These are phyloP conservation scores for Kwoniella dejecticola DNA, from an alignment of 768 basidiomycete genomes.

Conservation along the genomic window DNA sequence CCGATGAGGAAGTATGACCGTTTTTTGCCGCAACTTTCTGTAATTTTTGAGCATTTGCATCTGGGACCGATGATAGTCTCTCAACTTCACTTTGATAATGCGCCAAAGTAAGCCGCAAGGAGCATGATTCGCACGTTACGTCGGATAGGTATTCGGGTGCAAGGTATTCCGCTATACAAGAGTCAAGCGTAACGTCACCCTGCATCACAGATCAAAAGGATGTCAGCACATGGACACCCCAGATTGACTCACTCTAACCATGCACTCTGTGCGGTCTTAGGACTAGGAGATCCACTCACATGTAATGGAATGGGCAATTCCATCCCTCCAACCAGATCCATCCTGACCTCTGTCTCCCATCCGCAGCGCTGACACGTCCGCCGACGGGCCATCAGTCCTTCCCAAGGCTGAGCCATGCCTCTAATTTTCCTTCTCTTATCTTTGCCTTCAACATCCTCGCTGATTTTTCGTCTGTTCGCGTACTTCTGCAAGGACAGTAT, in stretches of 20 bases:
- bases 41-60: conserved; percentile 7
- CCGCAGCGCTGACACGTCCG: conserved; percentile 85
- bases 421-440: conserved; percentile 30
- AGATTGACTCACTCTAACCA: not conserved
- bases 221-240: not conserved
- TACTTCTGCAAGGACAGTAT: conserved; percentile 37
- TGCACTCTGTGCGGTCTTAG: too few relatives aligned
- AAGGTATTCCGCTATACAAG: conserved; percentile 85
- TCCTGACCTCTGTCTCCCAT: conserved; percentile 73
- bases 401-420: conserved; percentile 57
- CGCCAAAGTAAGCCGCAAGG: conserved; percentile 72
- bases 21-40: not conserved
- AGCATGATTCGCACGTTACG: conserved; percentile 90
- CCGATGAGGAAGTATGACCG: not conserved
- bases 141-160: conserved; percentile 84
- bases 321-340: conserved; percentile 71
- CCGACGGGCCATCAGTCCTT: conserved; percentile 86
- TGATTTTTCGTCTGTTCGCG: conserved; percentile 10
- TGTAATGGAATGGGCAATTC: conserved; percentile 48
- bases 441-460: conserved; percentile 18
- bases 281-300: conserved; percentile 30
- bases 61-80: conserved; percentile 60
- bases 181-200: conserved; percentile 64
- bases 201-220: conserved; percentile 11
- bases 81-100: conserved; percentile 67